A percentile compares a stretch with the other conserved stretches of the same genome.
phyloP scores from a whole-genome alignment of 202 grass and related monocot genomes.

The Carex sylvatica region DNA sequence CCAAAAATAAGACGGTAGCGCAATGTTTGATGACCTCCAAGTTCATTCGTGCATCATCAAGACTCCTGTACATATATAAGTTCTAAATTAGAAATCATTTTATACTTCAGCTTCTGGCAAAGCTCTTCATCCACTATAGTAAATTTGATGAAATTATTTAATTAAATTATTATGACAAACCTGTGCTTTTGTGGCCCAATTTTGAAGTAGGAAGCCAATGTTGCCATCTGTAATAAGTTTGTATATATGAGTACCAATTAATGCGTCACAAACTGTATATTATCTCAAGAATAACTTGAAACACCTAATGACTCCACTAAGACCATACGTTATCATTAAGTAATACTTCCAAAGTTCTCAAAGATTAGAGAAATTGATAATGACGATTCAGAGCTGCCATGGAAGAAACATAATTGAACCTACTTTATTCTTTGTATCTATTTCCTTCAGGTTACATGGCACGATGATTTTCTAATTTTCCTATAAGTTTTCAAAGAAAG shows the following conservation, averaged over 20 bases:
- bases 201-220: constrained; percentile 67
- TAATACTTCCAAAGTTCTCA: background rate
- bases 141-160: background rate
- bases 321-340: background rate
- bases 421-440: background rate
- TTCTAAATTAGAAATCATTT: background rate
- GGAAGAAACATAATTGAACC: background rate
- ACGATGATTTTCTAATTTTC: no score
- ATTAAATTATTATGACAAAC: background rate
- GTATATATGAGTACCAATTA: background rate
- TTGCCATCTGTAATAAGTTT: constrained; percentile 51
- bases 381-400: background rate
- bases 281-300: background rate
- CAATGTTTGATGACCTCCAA: constrained; percentile 96
- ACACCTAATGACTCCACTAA: background rate
- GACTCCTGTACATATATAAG: constrained; percentile 37
- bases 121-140: background rate
- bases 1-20: constrained; percentile 70
- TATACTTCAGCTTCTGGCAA: background rate
- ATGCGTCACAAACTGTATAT: background rate
- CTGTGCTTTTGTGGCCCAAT: constrained; percentile 73
- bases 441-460: background rate
- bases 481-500: background rate
- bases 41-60: constrained; percentile 79
- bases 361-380: background rate